phyloP scores from a whole-genome alignment of 2,329 filamentous ascomycete species.

The Sarocladiaceae sp. region DNA sequence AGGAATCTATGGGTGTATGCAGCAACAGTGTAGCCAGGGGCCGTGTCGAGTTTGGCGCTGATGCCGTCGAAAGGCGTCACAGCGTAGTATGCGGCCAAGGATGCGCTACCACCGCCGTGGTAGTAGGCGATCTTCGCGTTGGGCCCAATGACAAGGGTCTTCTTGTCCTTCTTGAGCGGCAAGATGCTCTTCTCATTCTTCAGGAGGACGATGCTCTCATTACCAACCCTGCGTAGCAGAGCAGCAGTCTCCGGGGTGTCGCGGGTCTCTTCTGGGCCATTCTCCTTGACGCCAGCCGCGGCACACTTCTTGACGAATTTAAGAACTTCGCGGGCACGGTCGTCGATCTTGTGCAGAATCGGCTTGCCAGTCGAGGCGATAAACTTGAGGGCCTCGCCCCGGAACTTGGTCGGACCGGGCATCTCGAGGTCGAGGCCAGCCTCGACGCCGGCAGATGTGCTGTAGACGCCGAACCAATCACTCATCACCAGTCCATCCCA shows the following conservation, averaged over 20 bases:
- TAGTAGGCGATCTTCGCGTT: slow-evolving; percentile 51
- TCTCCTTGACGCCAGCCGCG: slow-evolving; percentile 46
- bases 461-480: slow-evolving; percentile 55
- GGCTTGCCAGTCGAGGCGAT: slow-evolving; percentile 51
- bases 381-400: slow-evolving; percentile 45
- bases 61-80: slow-evolving; percentile 70
- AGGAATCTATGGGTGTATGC: slow-evolving; percentile 60
- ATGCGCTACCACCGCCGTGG: slow-evolving; percentile 61
- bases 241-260: slow-evolving; percentile 57
- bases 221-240: slow-evolving; percentile 58
- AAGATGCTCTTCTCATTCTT: slow-evolving; percentile 63
- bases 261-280: slow-evolving; percentile 44
- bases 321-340: slow-evolving; percentile 51
- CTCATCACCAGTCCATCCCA: slow-evolving; percentile 53
- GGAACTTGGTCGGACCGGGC: slow-evolving; percentile 48
- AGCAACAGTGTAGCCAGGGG: slow-evolving; percentile 50
- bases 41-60: slow-evolving; percentile 38
- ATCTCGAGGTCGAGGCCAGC: slow-evolving; percentile 55
- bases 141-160: slow-evolving; percentile 51
- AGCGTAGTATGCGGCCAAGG: slow-evolving; percentile 56
- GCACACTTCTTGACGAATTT: slow-evolving; percentile 53
- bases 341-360: slow-evolving; percentile 46
- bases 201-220: slow-evolving; percentile 65
- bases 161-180: slow-evolving; percentile 57
- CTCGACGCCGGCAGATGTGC: slow-evolving; percentile 41